Conservation (phyloP, 352 stramenopile species). For the Globisporangium lucens region DNA sequence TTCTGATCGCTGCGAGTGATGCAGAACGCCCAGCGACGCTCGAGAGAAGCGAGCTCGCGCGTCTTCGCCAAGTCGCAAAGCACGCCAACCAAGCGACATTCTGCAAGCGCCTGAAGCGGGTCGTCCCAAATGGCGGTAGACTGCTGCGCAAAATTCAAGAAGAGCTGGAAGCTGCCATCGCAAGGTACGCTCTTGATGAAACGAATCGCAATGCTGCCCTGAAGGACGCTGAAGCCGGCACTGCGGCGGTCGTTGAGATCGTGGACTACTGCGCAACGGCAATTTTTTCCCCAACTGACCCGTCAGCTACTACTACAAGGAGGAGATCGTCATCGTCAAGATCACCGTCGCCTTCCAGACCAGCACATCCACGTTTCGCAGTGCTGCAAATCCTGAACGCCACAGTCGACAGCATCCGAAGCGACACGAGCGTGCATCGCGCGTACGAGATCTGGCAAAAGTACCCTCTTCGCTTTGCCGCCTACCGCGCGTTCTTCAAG, state of each 20-base stretch:
- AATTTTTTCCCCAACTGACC: neutral
- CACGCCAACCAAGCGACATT: neutral
- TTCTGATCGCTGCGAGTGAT: neutral
- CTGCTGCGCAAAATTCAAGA: neutral
- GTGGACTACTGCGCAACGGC: too few species aligned
- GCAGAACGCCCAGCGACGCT: neutral
- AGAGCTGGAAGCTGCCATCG: neutral
- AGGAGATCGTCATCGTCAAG: neutral
- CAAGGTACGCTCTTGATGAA: neutral
- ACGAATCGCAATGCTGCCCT: neutral
- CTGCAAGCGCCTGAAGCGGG: neutral
- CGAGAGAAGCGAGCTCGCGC: neutral
- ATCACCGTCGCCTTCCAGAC: neutral
- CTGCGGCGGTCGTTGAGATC: neutral
- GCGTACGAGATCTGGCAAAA: constrained; percentile 6
- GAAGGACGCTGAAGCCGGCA: neutral
- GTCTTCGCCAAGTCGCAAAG: constrained; percentile 5
- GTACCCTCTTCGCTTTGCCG: neutral
- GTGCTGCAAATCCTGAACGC: neutral
- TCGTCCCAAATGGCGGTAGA: neutral
- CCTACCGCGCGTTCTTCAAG: constrained; percentile 11
- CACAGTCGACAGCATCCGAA: neutral
- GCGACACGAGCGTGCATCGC: neutral
- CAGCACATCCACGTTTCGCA: neutral
- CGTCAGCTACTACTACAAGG: neutral